phyloP scores from a whole-genome alignment of 768 basidiomycete species.

The Hebeloma cylindrosporum region DNA sequence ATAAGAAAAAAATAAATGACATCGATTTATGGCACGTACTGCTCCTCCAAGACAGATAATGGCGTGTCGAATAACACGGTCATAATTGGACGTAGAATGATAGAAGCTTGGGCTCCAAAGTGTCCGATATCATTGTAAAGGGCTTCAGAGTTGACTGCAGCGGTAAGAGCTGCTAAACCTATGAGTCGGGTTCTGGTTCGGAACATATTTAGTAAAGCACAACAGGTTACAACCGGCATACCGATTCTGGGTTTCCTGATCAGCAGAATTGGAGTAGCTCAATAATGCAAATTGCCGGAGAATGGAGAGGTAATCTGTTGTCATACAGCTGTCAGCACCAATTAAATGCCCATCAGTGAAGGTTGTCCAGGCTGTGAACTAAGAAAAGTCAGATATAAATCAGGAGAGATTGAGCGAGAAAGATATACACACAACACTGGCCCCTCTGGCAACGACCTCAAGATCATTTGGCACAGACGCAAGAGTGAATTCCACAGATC shows the following conservation, averaged over 20 bases:
- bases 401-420: neutral
- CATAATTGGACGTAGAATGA: conserved; percentile 72
- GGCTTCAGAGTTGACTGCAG: conserved; percentile 81
- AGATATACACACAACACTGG: conserved; percentile 65
- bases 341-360: conserved; percentile 86
- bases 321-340: conserved; percentile 70
- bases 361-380: conserved; percentile 93
- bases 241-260: conserved; percentile 78
- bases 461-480: conserved; percentile 59
- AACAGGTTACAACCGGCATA: conserved; percentile 32
- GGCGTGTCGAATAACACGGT: conserved; percentile 65
- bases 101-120: conserved; percentile 69
- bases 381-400: neutral
- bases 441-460: conserved; percentile 74
- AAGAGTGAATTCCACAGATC: conserved; percentile 60
- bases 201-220: too few species aligned
- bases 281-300: conserved; percentile 65
- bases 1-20: conserved; percentile 10
- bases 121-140: conserved; percentile 71
- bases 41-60: conserved; percentile 57
- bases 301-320: conserved; percentile 67
- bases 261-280: conserved; percentile 52
- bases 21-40: conserved; percentile 46
- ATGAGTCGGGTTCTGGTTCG: conserved; percentile 85
- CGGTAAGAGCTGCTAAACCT: conserved; percentile 80